Base-by-base conservation (phyloP, 768 basidiomycete genomes). In the Tricholoma bakamatsutake region DNA sequence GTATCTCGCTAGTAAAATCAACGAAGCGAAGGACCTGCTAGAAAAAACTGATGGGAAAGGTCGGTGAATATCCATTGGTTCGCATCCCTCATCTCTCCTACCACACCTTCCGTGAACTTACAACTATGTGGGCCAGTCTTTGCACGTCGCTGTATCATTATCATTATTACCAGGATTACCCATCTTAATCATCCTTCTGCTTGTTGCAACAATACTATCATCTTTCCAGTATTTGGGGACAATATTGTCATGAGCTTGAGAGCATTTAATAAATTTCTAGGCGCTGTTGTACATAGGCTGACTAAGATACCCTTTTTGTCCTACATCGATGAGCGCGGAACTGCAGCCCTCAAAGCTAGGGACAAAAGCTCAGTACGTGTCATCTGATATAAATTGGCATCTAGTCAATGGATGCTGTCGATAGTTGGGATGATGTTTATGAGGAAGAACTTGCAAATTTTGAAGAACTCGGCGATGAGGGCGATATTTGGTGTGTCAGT, bases 1-100 rank as follows among this genome's bases (percentile, higher is more conserved):
- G 6, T 99, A 98, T 71, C 75, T 98, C 50, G 95, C 97, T 11
- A 94, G 93, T 65, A 98, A 99, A 80, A 96, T 98, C 59, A 99
- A 99, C 71, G 97, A 99, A 67, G 97, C 96, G 0, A 98, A 97
- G 68, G 96, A 93, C 64, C 61, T 96, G 55, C 70, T 97, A 47
- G 94, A 97, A 33, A 91, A 88, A 68, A 78, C 79, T n/a, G 85
- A 87, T 50, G 79, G 80, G 52, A 81, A 75, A 62, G 69, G 65
- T 15, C 68, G 75, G 57, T 73, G 62, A 65, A 35, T 31, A 30
- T 17, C 34, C 33, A 57, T 47, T 37, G 50, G 61, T 59, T 37
- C 48, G 61, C n/a, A 24, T 35, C 10, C 31, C 46, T 48, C 12
- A 17, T 33, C 24, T 17, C 27, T 40, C 33, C 12, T 18, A 40